A percentile compares a stretch with the other conserved stretches of the same genome.
phyloP scores from a whole-genome alignment of 2,329 filamentous ascomycete genomes.

The Trichocomaceae sp. region DNA sequence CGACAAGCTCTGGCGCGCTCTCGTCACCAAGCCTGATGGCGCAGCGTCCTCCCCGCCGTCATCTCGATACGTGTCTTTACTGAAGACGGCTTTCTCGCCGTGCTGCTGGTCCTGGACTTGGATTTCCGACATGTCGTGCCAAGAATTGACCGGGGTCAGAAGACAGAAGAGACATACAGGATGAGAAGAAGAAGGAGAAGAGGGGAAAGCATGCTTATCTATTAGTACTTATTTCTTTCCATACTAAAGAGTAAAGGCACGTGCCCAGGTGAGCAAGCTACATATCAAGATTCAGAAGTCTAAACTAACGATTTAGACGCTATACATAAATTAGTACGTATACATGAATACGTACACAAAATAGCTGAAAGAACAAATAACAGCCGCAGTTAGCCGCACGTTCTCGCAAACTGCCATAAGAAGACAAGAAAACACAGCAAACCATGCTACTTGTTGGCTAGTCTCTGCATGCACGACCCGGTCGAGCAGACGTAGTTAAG shows the following conservation, averaged over 20 bases:
- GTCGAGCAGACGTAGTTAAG: too few relatives aligned
- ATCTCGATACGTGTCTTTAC: not conserved
- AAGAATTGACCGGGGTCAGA: not conserved
- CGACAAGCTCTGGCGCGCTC: conserved; percentile 21
- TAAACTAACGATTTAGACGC: too few relatives aligned
- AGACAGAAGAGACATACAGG: too few relatives aligned
- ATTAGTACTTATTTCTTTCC: too few relatives aligned
- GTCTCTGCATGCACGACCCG: too few relatives aligned
- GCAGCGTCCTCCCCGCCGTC: conserved; percentile 5
- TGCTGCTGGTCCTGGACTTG: not conserved
- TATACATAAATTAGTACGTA: too few relatives aligned
- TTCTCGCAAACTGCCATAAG: not conserved
- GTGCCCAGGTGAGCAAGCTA: not conserved
- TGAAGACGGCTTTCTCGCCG: not conserved
- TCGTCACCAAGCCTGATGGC: conserved; percentile 15
- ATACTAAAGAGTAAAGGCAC: too few relatives aligned
- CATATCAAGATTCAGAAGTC: not conserved
- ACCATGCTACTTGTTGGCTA: not conserved
- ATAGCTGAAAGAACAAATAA: not conserved
- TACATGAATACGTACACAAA: not conserved
- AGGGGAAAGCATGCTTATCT: not conserved
- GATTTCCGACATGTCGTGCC: not conserved
- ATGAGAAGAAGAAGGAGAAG: not conserved
- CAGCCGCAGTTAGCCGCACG: not conserved
- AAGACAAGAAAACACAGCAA: not conserved